Evolutionary conservation across 306 rosid genomes (phyloP).

Genomic region (Lathyrus sativus): DNA sequence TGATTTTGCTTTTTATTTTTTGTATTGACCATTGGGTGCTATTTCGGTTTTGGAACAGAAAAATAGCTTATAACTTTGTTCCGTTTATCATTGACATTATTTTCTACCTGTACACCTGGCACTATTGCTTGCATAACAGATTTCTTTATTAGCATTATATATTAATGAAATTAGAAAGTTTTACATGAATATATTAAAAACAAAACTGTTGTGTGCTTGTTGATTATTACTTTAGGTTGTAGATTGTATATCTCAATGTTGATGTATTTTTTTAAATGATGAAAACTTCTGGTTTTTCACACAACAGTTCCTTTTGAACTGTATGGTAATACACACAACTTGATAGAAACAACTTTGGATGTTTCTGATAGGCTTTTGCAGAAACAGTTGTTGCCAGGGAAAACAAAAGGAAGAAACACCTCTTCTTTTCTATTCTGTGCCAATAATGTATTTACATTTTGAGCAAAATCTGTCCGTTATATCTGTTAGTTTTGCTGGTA

Average conservation of each 20-base stretch:
- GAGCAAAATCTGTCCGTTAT: slow-evolving; percentile 10
- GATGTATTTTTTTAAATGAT: background rate
- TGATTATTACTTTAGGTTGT: background rate
- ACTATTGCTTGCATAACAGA: background rate
- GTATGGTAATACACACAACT: slow-evolving; percentile 14
- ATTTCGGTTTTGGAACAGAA: background rate
- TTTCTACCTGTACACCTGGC: background rate
- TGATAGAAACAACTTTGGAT: slow-evolving; percentile 9
- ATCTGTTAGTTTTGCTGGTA: slow-evolving; percentile 32
- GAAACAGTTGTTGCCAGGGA: background rate
- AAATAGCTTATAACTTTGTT: background rate
- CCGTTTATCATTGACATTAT: background rate
- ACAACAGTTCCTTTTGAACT: background rate
- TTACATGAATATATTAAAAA: background rate
- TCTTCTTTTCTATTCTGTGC: slow-evolving; percentile 17
- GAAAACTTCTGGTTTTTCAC: background rate
- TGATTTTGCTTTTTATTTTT: slow-evolving; percentile 12
- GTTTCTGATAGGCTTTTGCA: slow-evolving; percentile 26
- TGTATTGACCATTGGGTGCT: background rate
- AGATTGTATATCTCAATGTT: slow-evolving; percentile 10
- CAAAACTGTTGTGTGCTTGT: slow-evolving; percentile 10
- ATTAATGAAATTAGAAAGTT: background rate
- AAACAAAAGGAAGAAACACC: slow-evolving; percentile 5
- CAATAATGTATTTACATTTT: slow-evolving; percentile 27
- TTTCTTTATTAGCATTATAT: background rate